A percentile compares a stretch with the other conserved stretches of the same genome.
Conservation (phyloP, 2,329 filamentous ascomycete species). For the Fusarium concolor region DNA sequence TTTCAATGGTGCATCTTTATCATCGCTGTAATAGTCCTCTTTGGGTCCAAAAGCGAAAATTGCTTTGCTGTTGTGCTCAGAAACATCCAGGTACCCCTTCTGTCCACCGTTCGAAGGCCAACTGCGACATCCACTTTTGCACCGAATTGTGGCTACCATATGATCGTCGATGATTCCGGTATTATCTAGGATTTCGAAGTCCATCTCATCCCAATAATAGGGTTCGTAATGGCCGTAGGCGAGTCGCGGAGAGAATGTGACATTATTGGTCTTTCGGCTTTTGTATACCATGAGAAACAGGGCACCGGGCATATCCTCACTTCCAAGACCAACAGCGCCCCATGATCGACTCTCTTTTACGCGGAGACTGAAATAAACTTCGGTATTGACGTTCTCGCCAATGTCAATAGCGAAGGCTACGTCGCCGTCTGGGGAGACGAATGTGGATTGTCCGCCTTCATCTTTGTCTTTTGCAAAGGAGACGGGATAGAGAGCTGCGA, state of each 20-base stretch:
- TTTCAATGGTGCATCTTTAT: conserved; percentile 58
- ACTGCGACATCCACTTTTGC: conserved; percentile 61
- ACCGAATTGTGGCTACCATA: conserved; percentile 64
- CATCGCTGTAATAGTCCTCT: conserved; percentile 58
- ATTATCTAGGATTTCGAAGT: conserved; percentile 58
- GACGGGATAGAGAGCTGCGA: conserved; percentile 42
- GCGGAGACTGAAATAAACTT: conserved; percentile 67
- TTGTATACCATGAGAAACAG: conserved; percentile 68
- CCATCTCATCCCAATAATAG: conserved; percentile 56
- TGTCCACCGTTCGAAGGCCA: conserved; percentile 55
- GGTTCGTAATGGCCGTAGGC: conserved; percentile 65
- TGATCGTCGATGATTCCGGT: conserved; percentile 60
- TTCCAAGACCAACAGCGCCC: conserved; percentile 67
- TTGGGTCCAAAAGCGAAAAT: conserved; percentile 67
- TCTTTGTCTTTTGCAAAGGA: conserved; percentile 47
- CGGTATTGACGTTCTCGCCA: conserved; percentile 57
- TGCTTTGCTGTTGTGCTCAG: conserved; percentile 59
- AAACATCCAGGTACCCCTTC: conserved; percentile 62
- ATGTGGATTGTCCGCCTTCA: conserved; percentile 54
- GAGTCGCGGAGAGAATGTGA: conserved; percentile 68
- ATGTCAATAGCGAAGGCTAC: conserved; percentile 64
- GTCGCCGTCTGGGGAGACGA: conserved; percentile 57
- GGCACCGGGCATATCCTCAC: conserved; percentile 62
- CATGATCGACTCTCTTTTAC: conserved; percentile 60
- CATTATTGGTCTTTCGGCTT: conserved; percentile 58